Percentiles rank a stretch among this genome's conserved stretches.
Evolutionary conservation across 257 asterid genomes (phyloP).

Genomic region (Solanum corneliomulleri): DNA sequence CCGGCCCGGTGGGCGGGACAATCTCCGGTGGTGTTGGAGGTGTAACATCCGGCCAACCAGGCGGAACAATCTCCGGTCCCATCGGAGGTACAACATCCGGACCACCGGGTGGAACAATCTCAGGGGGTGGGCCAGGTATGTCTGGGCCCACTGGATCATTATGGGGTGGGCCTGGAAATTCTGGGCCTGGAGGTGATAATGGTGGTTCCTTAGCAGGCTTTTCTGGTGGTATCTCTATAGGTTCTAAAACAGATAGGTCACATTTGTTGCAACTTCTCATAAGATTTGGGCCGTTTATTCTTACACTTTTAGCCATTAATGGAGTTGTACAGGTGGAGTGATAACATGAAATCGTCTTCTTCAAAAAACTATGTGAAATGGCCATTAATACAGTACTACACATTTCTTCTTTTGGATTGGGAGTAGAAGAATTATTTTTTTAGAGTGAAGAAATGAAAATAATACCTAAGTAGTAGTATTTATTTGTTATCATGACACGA

Average conservation of each 20-base stretch:
- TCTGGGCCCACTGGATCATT: not conserved
- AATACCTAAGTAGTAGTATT: not conserved
- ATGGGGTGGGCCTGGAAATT: conserved; percentile 32
- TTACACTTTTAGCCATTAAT: not conserved
- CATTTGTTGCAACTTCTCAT: not conserved
- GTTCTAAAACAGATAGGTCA: not conserved
- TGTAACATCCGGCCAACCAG: not conserved
- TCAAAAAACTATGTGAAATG: not conserved
- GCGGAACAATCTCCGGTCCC: not conserved
- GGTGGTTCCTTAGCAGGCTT: conserved; percentile 39
- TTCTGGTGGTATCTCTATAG: conserved; percentile 19
- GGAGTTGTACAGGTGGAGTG: not conserved
- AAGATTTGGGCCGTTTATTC: not conserved
- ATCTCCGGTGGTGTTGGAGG: not conserved
- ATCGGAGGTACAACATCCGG: not conserved
- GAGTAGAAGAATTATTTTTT: not conserved
- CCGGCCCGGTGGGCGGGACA: not conserved
- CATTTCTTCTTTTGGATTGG: not conserved
- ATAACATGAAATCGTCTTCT: not conserved
- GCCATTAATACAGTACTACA: not conserved
- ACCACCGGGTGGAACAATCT: not conserved
- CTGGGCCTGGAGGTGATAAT: conserved; percentile 1
- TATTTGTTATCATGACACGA: not conserved
- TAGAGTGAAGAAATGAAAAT: not conserved
- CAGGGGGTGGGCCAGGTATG: not conserved